phyloP scores from a whole-genome alignment of 1,139 yeast species.

The Pichia sp. region DNA sequence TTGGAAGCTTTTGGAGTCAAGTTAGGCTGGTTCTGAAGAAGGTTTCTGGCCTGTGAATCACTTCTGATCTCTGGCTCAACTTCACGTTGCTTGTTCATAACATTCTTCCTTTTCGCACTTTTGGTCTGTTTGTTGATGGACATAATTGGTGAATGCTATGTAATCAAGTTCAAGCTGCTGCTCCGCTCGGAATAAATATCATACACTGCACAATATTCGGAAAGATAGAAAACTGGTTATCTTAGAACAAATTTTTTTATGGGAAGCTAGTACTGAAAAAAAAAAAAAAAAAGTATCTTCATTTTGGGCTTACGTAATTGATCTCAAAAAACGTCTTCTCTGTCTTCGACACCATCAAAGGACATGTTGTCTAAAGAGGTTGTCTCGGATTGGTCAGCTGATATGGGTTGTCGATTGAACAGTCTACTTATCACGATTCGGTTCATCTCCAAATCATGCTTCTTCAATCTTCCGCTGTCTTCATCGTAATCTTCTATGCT shows the following conservation, averaged over 20 bases:
- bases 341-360: conserved; percentile 13
- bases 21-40: conserved; percentile 57
- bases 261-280: background rate
- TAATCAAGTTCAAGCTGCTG: too few relatives aligned
- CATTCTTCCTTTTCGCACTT: conserved; percentile 50
- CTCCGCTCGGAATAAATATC: background rate
- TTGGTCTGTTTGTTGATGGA: conserved; percentile 46
- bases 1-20: conserved; percentile 56
- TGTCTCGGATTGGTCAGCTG: conserved; percentile 7
- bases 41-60: conserved; percentile 63
- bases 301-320: background rate
- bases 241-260: conserved; percentile 1
- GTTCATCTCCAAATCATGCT: background rate
- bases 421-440: background rate
- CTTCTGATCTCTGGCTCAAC: conserved; percentile 63
- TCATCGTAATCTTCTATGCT: background rate
- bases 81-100: conserved; percentile 51
- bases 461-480: background rate
- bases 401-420: background rate
- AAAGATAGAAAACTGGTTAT: background rate
- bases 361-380: conserved; percentile 10
- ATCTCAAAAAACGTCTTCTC: conserved; percentile 1
- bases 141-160: conserved; percentile 15
- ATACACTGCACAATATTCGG: background rate
- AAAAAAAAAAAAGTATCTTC: background rate